Evolutionary conservation across 768 basidiomycete genomes (phyloP).

Genomic region (Leucocoprinus leucothites): DNA sequence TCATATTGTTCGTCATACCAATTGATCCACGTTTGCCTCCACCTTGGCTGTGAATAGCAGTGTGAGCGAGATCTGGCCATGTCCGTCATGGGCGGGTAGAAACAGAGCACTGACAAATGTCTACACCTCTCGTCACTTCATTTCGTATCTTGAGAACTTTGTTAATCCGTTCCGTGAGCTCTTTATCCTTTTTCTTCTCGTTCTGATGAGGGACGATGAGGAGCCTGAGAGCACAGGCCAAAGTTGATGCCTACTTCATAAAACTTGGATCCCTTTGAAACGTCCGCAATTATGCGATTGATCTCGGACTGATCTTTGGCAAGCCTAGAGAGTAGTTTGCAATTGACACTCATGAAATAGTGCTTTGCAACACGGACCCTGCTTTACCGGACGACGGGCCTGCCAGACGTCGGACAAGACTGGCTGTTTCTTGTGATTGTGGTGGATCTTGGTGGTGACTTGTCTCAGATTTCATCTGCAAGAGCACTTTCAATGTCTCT

Average conservation of each 20-base stretch:
- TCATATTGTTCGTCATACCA: slow-evolving; percentile 37
- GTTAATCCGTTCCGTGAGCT: slow-evolving; percentile 73
- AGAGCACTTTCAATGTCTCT: background rate
- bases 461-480: background rate
- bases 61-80: slow-evolving; percentile 15
- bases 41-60: slow-evolving; percentile 42
- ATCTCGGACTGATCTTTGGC: slow-evolving; percentile 80
- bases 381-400: slow-evolving; percentile 90
- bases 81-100: background rate
- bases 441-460: slow-evolving; percentile 15
- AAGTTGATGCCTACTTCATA: slow-evolving; percentile 57
- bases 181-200: slow-evolving; percentile 87
- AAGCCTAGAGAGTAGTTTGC: slow-evolving; percentile 38
- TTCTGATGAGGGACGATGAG: slow-evolving; percentile 43
- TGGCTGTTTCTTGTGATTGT: slow-evolving; percentile 60
- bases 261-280: slow-evolving; percentile 90
- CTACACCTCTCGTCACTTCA: slow-evolving; percentile 49
- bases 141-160: slow-evolving; percentile 65
- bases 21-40: slow-evolving; percentile 63
- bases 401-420: slow-evolving; percentile 75
- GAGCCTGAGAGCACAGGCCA: background rate
- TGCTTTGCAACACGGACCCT: slow-evolving; percentile 49
- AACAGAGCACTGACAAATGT: slow-evolving; percentile 45
- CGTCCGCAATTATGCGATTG: slow-evolving; percentile 86
- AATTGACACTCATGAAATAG: background rate